Evolutionary conservation across 805 yeast species (phyloP).

Genomic region (Cyberlindnera xishuangbannaensis): DNA sequence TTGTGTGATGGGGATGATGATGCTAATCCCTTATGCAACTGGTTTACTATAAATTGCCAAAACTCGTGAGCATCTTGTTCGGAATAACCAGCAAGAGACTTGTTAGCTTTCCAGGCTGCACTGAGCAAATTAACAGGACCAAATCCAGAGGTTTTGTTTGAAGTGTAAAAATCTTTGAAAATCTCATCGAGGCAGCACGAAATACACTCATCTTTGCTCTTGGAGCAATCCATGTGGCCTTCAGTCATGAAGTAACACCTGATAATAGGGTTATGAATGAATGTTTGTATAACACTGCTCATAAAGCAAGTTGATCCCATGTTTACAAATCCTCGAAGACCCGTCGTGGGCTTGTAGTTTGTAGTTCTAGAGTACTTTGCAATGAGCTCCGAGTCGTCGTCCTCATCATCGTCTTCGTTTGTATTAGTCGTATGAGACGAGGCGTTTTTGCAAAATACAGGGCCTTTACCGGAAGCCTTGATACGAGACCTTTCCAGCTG

Average conservation of each 20-base stretch:
- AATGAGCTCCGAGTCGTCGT: conserved; percentile 26
- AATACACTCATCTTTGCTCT: conserved; percentile 46
- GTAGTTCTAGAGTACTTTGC: conserved; percentile 28
- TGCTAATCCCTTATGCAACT: conserved; percentile 54
- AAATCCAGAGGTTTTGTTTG: conserved; percentile 54
- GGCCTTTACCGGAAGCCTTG: not conserved
- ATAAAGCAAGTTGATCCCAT: conserved; percentile 98
- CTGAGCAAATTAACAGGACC: conserved; percentile 77
- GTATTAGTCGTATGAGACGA: too few species aligned
- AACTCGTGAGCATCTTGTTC: conserved; percentile 99
- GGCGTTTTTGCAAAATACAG: too few species aligned
- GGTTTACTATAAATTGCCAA: conserved; percentile 86
- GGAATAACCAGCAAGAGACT: conserved; percentile 86
- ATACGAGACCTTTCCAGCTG: conserved; percentile 47
- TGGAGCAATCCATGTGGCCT: conserved; percentile 54
- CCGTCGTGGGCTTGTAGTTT: conserved; percentile 54
- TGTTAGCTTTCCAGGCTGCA: conserved; percentile 85
- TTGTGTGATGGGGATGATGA: conserved; percentile 9
- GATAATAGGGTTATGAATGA: conserved; percentile 86
- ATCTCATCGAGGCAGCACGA: conserved; percentile 83
- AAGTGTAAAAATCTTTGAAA: conserved; percentile 67
- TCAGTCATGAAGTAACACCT: conserved; percentile 74
- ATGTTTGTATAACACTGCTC: conserved; percentile 85
- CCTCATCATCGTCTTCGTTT: conserved; percentile 16
- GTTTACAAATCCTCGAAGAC: conserved; percentile 82